These are phyloP conservation scores for Fusarium sarcochroum DNA, from an alignment of 2,329 filamentous ascomycete species.

Conservation along the genomic window DNA sequence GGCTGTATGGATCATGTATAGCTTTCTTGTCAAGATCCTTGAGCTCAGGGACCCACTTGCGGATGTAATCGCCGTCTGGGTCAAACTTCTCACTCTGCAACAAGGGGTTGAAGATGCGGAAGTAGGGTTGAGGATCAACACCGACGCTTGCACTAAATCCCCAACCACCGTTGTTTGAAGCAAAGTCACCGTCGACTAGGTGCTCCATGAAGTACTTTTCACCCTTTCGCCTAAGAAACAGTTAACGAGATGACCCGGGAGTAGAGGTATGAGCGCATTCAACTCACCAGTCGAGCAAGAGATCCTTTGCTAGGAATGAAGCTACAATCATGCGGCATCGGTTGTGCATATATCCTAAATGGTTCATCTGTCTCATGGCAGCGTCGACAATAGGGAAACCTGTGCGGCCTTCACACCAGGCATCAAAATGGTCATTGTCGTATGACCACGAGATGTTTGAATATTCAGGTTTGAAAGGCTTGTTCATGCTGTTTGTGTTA, in stretches of 20 bases:
- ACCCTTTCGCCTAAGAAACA: constrained; percentile 71
- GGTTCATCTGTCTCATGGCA: constrained; percentile 82
- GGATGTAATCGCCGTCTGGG: constrained; percentile 81
- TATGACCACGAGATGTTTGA: constrained; percentile 88
- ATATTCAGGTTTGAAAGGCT: constrained; percentile 83
- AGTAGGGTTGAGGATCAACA: constrained; percentile 90
- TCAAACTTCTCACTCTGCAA: constrained; percentile 92
- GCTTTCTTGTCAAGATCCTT: constrained; percentile 73
- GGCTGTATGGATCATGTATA: constrained; percentile 84
- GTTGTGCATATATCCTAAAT: constrained; percentile 86
- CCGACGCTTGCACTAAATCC: constrained; percentile 74
- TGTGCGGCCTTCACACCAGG: constrained; percentile 81
- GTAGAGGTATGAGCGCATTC: neutral
- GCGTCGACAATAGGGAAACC: constrained; percentile 90
- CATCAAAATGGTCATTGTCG: constrained; percentile 74
- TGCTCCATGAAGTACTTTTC: constrained; percentile 88
- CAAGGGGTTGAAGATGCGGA: constrained; percentile 89
- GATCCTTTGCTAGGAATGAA: constrained; percentile 84
- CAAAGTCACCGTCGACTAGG: constrained; percentile 84
- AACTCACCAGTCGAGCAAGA: constrained; percentile 78
- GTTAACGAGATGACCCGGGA: neutral
- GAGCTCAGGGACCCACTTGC: constrained; percentile 86
- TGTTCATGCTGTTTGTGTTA: constrained; percentile 64
- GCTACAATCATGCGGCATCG: constrained; percentile 87
- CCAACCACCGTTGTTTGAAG: constrained; percentile 79